Conservation (phyloP, 2,329 filamentous ascomycete genomes). For the Exophiala spinifera region DNA sequence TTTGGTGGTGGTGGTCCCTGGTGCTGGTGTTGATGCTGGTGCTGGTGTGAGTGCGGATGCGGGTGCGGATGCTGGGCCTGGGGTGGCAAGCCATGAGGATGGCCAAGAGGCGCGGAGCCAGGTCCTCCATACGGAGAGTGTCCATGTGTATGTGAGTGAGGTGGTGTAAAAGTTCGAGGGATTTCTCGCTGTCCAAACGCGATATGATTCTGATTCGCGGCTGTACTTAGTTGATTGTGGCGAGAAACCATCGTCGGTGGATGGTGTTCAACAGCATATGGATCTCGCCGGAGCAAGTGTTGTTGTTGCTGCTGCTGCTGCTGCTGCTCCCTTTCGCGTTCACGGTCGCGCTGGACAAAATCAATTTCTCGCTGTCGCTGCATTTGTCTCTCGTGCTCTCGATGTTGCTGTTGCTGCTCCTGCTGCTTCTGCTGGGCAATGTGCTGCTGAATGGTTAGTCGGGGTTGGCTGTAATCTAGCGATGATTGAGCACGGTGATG, state of each 20-base stretch:
- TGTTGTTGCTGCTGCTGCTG: conserved; percentile 25
- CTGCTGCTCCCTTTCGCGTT: conserved; percentile 27
- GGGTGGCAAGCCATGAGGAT: conserved; percentile 6
- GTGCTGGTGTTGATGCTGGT: conserved; percentile 11
- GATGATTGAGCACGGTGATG: conserved; percentile 24
- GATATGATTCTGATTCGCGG: conserved; percentile 18
- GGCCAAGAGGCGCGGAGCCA: conserved; percentile 5
- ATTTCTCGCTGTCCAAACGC: conserved; percentile 21
- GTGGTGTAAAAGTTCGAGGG: conserved; percentile 21
- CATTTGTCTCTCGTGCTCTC: conserved; percentile 21
- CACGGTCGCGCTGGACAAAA: conserved; percentile 13
- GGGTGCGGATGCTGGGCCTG: conserved; percentile 10
- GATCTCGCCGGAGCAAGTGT: conserved; percentile 17
- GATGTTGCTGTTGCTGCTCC: conserved; percentile 26
- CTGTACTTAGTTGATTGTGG: conserved; percentile 15
- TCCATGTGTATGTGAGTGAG: conserved; percentile 13
- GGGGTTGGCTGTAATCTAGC: conserved; percentile 13
- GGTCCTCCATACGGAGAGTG: conserved; percentile 11
- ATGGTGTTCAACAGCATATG: conserved; percentile 19
- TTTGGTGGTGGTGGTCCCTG: conserved; percentile 6
- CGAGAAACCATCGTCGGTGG: conserved; percentile 8
- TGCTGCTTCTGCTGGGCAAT: conserved; percentile 23
- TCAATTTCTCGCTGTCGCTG: conserved; percentile 22
- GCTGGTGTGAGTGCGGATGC: conserved; percentile 8
- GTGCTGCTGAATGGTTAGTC: conserved; percentile 27